Base-by-base conservation (phyloP, 2,329 filamentous ascomycete genomes). In the Penicillium sp. region DNA sequence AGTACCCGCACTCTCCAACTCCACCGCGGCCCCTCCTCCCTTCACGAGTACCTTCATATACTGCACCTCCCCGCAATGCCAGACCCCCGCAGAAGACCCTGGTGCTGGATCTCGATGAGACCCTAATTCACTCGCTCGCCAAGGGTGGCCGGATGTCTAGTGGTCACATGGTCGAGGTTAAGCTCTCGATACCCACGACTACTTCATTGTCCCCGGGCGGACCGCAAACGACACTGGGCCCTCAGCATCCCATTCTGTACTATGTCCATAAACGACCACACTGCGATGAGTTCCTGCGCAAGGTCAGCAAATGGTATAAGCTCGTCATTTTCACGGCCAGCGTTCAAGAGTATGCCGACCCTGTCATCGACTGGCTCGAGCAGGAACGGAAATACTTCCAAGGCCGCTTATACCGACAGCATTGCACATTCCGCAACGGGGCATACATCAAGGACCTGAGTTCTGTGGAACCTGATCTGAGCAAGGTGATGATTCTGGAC, bases 111-210 rank as follows among this genome's bases (percentile, higher is more conserved):
- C 84, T 99, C 19, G 94, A 99, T 75, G 94, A 99, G 76, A 99
- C 94, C 0, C 79, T 99, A 65, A 99, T 99, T 65, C 94, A 99
- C 81, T 97, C 92, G 75, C 92, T 97, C 83, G 92, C 93, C 59
- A 97, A 97, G 73, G 94, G 94, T 31, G 92, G 93, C 52, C 86
- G 93, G 58, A 96, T 96, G 88, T 93, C 91, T 68, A 93, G 91
- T 21, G 94, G 94, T 19, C 94, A 99, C 76, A 99, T 99, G 94
- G 92, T 99, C 51, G 94, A 99, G 78, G 94, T 99, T 62, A 92
- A 92, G 68, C 82, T 96, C 59, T 68, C 76, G 31, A 69, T 75
- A 41, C 75, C 76, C 29, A 73, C 76, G 62, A 69, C 70, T 11
- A 71, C 72, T 19, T 66, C 76, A 27, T 64, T 75, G 53, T 66